These are phyloP conservation scores for Diutina ranongensis DNA, from an alignment of 1,139 yeast species.

Conservation along the genomic window DNA sequence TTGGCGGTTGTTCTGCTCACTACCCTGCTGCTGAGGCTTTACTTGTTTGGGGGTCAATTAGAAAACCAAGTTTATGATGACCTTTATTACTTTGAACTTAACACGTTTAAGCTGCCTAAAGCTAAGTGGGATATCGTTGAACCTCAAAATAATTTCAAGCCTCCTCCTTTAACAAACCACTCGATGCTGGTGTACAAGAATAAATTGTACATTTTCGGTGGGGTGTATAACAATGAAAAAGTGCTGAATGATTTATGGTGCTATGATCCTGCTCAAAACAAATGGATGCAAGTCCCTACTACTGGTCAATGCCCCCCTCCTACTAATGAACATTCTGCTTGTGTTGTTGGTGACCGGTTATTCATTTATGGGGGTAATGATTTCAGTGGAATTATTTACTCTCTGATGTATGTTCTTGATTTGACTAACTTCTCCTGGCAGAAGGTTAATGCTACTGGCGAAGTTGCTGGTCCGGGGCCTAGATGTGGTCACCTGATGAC, in stretches of 20 bases:
- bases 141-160: constrained; percentile 43
- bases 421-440: constrained; percentile 65
- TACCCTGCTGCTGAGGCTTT: constrained; percentile 60
- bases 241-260: constrained; percentile 75
- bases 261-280: constrained; percentile 57
- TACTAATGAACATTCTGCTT: constrained; percentile 83
- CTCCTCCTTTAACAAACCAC: constrained; percentile 92
- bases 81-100: constrained; percentile 74
- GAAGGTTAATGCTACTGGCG: constrained; percentile 37
- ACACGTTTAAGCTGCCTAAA: constrained; percentile 73
- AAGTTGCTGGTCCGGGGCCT: constrained; percentile 53
- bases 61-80: constrained; percentile 84
- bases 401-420: constrained; percentile 66
- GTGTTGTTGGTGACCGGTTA: constrained; percentile 68
- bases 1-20: constrained; percentile 49
- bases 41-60: constrained; percentile 90
- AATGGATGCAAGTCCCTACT: constrained; percentile 49
- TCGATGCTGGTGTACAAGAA: constrained; percentile 74
- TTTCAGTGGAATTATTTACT: constrained; percentile 58
- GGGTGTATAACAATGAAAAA: constrained; percentile 75
- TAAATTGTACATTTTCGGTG: constrained; percentile 77
- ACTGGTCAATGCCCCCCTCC: constrained; percentile 69
- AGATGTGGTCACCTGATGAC: constrained; percentile 95
- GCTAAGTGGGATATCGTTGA: constrained; percentile 75
- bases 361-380: constrained; percentile 89